These are phyloP conservation scores for Pseudozyma flocculosa DNA, from an alignment of 1,284 basidiomycete genomes.

Conservation along the genomic window DNA sequence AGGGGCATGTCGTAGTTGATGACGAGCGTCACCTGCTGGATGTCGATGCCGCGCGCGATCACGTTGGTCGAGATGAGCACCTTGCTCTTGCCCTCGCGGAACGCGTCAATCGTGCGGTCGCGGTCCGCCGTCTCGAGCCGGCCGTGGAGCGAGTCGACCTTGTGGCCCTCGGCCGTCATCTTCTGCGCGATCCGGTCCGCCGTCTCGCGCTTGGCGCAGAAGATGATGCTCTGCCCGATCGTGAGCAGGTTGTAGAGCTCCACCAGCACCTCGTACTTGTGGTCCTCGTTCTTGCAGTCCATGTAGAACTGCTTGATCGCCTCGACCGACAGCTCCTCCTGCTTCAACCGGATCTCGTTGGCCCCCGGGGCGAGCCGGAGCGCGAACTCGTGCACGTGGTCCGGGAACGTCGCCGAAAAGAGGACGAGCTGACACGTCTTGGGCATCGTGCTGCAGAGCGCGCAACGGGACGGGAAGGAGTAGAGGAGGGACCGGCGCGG, in stretches of 20 bases:
- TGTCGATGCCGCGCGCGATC: slow-evolving; percentile 96
- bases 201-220: slow-evolving; percentile 76
- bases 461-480: no score
- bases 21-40: slow-evolving; percentile 83
- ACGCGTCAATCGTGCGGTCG: slow-evolving; percentile 88
- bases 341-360: slow-evolving; percentile 94
- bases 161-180: slow-evolving; percentile 91
- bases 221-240: slow-evolving; percentile 96
- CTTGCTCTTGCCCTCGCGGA: slow-evolving; percentile 93
- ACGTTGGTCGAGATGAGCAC: slow-evolving; percentile 99
- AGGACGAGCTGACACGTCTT: slow-evolving; percentile 79
- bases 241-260: slow-evolving; percentile 86
- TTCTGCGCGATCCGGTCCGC: slow-evolving; percentile 88
- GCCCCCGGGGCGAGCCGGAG: slow-evolving; percentile 87
- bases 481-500: no score
- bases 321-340: slow-evolving; percentile 90
- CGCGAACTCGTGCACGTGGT: slow-evolving; percentile 85
- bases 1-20: slow-evolving; percentile 89
- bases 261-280: slow-evolving; percentile 95
- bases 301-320: slow-evolving; percentile 98
- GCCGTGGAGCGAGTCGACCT: slow-evolving; percentile 93
- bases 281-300: slow-evolving; percentile 75
- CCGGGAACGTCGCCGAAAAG: slow-evolving; percentile 97
- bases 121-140: slow-evolving; percentile 86
- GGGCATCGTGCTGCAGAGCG: slow-evolving; percentile 72